These are phyloP conservation scores for Saccharomyces hybrid DNA, from an alignment of 1,139 yeast species.

Conservation along the genomic window DNA sequence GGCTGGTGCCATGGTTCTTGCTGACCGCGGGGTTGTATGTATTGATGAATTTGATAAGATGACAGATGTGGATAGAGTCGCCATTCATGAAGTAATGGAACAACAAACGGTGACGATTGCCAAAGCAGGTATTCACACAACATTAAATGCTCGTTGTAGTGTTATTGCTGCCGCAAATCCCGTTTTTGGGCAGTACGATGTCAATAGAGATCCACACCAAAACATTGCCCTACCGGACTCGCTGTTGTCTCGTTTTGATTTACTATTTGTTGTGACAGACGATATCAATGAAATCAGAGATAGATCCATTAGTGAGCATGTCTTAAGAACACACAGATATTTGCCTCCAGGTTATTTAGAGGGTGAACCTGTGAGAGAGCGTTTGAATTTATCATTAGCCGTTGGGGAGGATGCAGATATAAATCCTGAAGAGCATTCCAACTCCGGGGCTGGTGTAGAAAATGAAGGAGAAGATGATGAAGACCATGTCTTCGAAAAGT, in stretches of 20 bases:
- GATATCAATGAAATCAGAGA: constrained; percentile 83
- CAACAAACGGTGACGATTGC: constrained; percentile 98
- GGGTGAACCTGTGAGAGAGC: constrained; percentile 92
- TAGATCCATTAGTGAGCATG: constrained; percentile 88
- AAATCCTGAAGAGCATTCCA: constrained; percentile 8
- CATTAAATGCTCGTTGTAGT: constrained; percentile 93
- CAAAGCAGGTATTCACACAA: constrained; percentile 96
- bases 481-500: constrained; percentile 65
- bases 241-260: constrained; percentile 90
- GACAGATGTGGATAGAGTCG: constrained; percentile 95
- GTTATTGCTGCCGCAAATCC: constrained; percentile 99
- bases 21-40: constrained; percentile 95
- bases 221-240: constrained; percentile 97
- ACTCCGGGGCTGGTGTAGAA: not conserved
- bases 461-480: constrained; percentile 32
- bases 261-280: constrained; percentile 91
- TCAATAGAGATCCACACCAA: constrained; percentile 93
- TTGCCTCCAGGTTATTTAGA: constrained; percentile 83
- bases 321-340: constrained; percentile 85
- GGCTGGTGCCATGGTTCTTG: constrained; percentile 99
- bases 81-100: constrained; percentile 99
- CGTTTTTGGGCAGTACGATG: constrained; percentile 92
- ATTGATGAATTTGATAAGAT: constrained; percentile 98
- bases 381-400: constrained; percentile 58
- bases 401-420: constrained; percentile 48